Evolutionary conservation across 2,329 filamentous ascomycete species (phyloP), one percentile per base, ranked within the genome.

Genomic region (Colletotrichum costaricense): DNA sequence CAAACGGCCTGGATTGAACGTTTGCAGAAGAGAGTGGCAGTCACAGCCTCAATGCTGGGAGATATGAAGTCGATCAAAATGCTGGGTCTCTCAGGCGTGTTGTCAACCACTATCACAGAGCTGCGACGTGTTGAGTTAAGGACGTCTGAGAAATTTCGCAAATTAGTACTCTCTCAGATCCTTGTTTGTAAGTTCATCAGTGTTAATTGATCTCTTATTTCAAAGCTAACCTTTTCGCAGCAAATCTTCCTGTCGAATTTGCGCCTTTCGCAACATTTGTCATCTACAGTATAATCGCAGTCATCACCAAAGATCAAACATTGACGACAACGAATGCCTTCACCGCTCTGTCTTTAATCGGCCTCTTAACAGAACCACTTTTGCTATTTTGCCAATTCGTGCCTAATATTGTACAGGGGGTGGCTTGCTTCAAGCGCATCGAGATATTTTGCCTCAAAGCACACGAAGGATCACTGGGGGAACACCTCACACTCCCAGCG

Each of bases 31-130:
- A 84, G 87, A 4, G 84, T 89, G 30, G 85, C 83, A 5, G 83
- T 84, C 11, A 89, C 87, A 0, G 80, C 85, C 3, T 81, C 82
- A 2, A 84, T 87, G 76, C 79, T 89, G 0, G 82, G 82, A 7
- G 84, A 84, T 11, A 88, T 90, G 80, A 88, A 88, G 75, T 84
- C 83, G 8, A 81, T 89, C 68, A 89, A 88, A 76, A 84, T 89
- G 74, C 80, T 85, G 1, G 87, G 87, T 0, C 75, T 89, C 4
- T 84, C 82, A 49, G 78, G 83, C 16, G 81, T 82, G 4, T 85
- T 75, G 80, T 78, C 76, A 38, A 24, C 42, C 0, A 65, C 74
- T 16, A 73, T 79, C 11, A 58, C 73, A 19, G 65, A 70, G 7
- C 16, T 78, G 19, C 74, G 78, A n/a, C 71, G 60, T 5, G 16